These are phyloP conservation scores for Lasiodiplodia gonubiensis DNA, from an alignment of 2,329 filamentous ascomycete genomes.

Conservation along the genomic window DNA sequence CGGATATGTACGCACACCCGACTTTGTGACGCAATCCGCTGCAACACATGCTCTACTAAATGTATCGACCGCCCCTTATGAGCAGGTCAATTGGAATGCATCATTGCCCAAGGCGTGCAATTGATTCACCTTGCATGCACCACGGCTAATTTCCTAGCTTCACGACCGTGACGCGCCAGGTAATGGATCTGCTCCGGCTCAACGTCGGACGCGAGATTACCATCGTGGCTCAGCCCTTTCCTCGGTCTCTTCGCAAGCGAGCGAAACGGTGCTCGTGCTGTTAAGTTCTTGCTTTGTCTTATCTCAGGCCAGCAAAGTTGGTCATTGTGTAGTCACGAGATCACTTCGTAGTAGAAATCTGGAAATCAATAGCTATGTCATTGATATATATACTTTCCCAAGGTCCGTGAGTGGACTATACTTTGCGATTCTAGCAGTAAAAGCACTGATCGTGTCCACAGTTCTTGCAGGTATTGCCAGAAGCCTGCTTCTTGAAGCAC, in stretches of 20 bases:
- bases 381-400: too few species aligned
- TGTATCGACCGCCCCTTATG: neutral
- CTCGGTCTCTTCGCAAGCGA: slow-evolving; percentile 1
- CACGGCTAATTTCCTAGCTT: neutral
- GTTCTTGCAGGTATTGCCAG: neutral
- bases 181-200: neutral
- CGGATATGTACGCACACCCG: neutral
- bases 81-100: neutral
- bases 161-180: neutral
- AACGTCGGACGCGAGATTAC: slow-evolving; percentile 17
- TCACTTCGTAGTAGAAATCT: too few species aligned
- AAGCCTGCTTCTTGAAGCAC: slow-evolving; percentile 1
- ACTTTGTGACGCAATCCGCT: slow-evolving; percentile 4
- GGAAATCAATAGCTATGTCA: too few species aligned
- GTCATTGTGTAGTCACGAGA: too few species aligned
- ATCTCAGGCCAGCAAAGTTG: too few species aligned
- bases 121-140: neutral
- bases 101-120: too few species aligned
- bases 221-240: neutral
- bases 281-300: too few species aligned
- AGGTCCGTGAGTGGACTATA: neutral
- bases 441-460: neutral
- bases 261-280: neutral
- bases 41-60: neutral
- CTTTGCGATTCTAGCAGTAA: neutral